phyloP scores from a whole-genome alignment of 805 yeast genomes.

The Metschnikowia anglica region DNA sequence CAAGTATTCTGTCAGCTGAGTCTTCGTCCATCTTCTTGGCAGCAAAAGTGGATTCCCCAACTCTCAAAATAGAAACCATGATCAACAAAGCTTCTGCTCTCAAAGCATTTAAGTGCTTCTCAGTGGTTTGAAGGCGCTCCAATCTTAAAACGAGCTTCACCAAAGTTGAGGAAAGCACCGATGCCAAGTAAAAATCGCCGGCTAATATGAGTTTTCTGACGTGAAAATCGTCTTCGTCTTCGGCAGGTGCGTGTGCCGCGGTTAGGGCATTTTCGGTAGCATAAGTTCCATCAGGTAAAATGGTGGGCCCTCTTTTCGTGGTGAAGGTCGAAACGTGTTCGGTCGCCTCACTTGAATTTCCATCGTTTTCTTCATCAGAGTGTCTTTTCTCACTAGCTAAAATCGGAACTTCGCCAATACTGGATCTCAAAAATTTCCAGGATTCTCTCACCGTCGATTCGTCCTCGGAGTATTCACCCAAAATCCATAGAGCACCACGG shows the following conservation, averaged over 20 bases:
- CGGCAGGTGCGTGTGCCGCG: conserved; percentile 34
- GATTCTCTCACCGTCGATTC: conserved; percentile 72
- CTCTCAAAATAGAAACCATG: conserved; percentile 87
- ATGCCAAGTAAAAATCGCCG: conserved; percentile 89
- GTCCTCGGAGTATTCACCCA: conserved; percentile 85
- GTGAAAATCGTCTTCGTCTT: conserved; percentile 59
- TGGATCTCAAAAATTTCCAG: conserved; percentile 82
- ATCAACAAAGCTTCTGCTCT: conserved; percentile 93
- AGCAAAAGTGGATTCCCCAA: conserved; percentile 71
- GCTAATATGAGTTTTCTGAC: conserved; percentile 76
- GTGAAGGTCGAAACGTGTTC: neutral
- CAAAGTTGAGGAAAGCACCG: conserved; percentile 83
- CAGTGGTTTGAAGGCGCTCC: conserved; percentile 52
- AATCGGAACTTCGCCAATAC: conserved; percentile 91
- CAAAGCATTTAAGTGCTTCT: conserved; percentile 70
- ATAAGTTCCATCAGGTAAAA: conserved; percentile 98
- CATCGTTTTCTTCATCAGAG: conserved; percentile 27
- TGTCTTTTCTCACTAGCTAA: conserved; percentile 63
- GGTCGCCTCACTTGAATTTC: conserved; percentile 14
- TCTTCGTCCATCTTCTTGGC: conserved; percentile 89
- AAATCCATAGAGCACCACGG: conserved; percentile 92
- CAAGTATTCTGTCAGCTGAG: conserved; percentile 87
- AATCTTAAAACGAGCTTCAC: conserved; percentile 84
- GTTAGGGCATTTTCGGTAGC: conserved; percentile 89
- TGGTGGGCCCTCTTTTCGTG: conserved; percentile 63